These are phyloP conservation scores for Sugiyamaella americana DNA, from an alignment of 805 yeast genomes.

Conservation along the genomic window DNA sequence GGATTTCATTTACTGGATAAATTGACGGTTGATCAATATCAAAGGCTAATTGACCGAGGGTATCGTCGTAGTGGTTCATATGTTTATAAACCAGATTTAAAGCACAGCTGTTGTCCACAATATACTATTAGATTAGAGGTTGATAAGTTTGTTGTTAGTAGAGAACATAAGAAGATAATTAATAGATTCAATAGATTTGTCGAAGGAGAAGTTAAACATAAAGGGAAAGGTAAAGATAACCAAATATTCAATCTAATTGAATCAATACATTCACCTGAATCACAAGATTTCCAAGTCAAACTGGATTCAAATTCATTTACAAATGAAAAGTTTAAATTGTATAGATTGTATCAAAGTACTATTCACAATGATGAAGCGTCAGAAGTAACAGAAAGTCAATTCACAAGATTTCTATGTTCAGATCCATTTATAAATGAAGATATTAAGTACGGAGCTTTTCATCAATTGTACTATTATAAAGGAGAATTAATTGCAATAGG, in stretches of 20 bases:
- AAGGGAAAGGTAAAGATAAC: slow-evolving; percentile 20
- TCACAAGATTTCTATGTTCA: slow-evolving; percentile 61
- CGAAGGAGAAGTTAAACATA: not conserved
- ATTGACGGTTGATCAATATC: slow-evolving; percentile 53
- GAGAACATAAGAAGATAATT: slow-evolving; percentile 61
- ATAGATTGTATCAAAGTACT: slow-evolving; percentile 56
- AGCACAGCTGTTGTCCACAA: slow-evolving; percentile 71
- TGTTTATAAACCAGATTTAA: slow-evolving; percentile 58
- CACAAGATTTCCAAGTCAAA: slow-evolving; percentile 31
- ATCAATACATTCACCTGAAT: slow-evolving; percentile 36
- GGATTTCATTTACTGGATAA: slow-evolving; percentile 36
- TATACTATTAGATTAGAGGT: slow-evolving; percentile 67
- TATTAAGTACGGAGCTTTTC: slow-evolving; percentile 51
- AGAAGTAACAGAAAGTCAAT: slow-evolving; percentile 43
- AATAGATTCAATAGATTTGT: slow-evolving; percentile 45
- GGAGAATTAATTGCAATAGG: slow-evolving; percentile 64
- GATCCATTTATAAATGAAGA: slow-evolving; percentile 44
- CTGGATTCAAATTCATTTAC: slow-evolving; percentile 50
- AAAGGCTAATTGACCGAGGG: slow-evolving; percentile 61
- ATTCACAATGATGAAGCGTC: slow-evolving; percentile 60
- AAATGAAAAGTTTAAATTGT: slow-evolving; percentile 48
- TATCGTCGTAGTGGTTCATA: slow-evolving; percentile 74
- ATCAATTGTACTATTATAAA: slow-evolving; percentile 69
- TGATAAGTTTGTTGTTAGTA: slow-evolving; percentile 42
- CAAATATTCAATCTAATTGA: slow-evolving; percentile 28